Conservation (phyloP, 140 eudicot genomes). For the Erigeron philadelphicus region DNA sequence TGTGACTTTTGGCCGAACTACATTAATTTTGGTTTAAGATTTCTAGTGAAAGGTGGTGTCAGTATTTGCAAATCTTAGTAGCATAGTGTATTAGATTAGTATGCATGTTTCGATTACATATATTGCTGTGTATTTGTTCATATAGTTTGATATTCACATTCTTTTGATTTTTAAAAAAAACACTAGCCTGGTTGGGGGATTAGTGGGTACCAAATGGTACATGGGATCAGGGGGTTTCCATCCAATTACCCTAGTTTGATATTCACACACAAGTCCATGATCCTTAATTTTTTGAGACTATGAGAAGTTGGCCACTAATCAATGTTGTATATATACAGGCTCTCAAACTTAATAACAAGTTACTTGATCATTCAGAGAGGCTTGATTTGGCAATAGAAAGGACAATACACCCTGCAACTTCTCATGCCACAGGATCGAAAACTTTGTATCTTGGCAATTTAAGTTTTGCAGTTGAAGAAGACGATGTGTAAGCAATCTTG, state of each 20-base stretch:
- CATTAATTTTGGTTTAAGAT: neutral
- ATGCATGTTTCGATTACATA: too few species aligned
- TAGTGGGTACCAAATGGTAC: too few species aligned
- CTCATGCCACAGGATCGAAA: slow-evolving; percentile 52
- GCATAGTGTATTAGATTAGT: neutral
- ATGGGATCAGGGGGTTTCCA: too few species aligned
- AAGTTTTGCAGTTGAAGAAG: slow-evolving; percentile 46
- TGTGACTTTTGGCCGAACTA: neutral
- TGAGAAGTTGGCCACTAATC: slow-evolving; percentile 11
- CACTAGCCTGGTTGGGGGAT: too few species aligned
- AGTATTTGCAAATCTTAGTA: neutral
- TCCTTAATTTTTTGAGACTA: neutral
- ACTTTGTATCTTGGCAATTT: slow-evolving; percentile 83
- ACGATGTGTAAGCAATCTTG: slow-evolving; percentile 61
- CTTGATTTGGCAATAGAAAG: slow-evolving; percentile 20
- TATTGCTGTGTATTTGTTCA: neutral
- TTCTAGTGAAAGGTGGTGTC: neutral
- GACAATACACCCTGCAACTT: slow-evolving; percentile 29
- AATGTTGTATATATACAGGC: slow-evolving; percentile 23
- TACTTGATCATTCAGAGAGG: slow-evolving; percentile 20
- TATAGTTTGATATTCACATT: neutral
- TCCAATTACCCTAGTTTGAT: too few species aligned
- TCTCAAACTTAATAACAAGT: slow-evolving; percentile 20
- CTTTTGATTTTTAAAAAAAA: too few species aligned
- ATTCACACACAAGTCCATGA: neutral